These are phyloP conservation scores for Nakaseomyces kungkrabaensis DNA, from an alignment of 1,139 yeast genomes.

Conservation along the genomic window DNA sequence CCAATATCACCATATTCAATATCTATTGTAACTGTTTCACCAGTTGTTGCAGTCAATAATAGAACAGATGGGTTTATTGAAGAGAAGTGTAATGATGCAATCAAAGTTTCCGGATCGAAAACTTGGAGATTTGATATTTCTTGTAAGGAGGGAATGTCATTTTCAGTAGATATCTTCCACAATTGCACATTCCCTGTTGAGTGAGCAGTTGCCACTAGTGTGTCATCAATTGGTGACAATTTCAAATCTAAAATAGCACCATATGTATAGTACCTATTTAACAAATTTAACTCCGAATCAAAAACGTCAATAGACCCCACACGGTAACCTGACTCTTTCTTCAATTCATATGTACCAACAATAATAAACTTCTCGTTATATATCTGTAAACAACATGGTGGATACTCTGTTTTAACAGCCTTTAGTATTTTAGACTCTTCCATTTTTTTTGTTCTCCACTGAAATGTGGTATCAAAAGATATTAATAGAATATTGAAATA, in stretches of 20 bases:
- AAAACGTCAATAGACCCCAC: slow-evolving; percentile 69
- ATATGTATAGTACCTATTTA: slow-evolving; percentile 32
- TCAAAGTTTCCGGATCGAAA: slow-evolving; percentile 41
- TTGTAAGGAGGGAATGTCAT: slow-evolving; percentile 15
- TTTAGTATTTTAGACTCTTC: slow-evolving; percentile 12
- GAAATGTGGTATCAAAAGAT: no score
- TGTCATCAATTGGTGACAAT: slow-evolving; percentile 44
- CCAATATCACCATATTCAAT: slow-evolving; percentile 8
- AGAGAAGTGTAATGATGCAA: slow-evolving; percentile 62
- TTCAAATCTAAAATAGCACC: slow-evolving; percentile 76
- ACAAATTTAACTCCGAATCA: slow-evolving; percentile 21
- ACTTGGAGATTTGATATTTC: slow-evolving; percentile 30
- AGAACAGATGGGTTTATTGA: slow-evolving; percentile 32
- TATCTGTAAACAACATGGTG: slow-evolving; percentile 79
- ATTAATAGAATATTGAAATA: no score
- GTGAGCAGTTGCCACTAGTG: slow-evolving; percentile 54
- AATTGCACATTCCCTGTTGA: slow-evolving; percentile 64
- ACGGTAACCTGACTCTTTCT: slow-evolving; percentile 46
- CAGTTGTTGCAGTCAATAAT: slow-evolving; percentile 52
- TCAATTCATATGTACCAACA: slow-evolving; percentile 72
- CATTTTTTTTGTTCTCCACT: not conserved
- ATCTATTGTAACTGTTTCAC: slow-evolving; percentile 33
- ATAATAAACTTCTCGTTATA: slow-evolving; percentile 38
- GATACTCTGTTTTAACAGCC: slow-evolving; percentile 41
- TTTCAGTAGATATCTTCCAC: slow-evolving; percentile 40